Percentiles rank a stretch among this genome's conserved stretches.
phyloP scores from a whole-genome alignment of 2,329 filamentous ascomycete species.

The Thermomyces lanuginosus region DNA sequence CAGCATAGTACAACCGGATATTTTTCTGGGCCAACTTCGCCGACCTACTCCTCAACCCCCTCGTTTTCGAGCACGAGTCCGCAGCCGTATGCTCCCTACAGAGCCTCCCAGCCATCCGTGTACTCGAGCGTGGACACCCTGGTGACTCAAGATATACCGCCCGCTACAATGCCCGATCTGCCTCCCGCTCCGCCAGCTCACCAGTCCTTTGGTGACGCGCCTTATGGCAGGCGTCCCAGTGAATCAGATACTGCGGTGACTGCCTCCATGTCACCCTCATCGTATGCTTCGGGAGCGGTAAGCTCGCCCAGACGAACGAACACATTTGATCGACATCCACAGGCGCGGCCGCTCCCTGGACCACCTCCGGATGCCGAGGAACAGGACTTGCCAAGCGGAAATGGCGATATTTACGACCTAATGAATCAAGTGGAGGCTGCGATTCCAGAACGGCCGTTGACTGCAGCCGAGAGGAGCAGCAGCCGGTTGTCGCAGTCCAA shows the following conservation, averaged over 20 bases:
- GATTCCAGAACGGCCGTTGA: constrained; percentile 17
- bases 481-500: constrained; percentile 1
- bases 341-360: constrained; percentile 42
- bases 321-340: constrained; percentile 40
- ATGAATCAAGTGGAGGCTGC: constrained; percentile 42
- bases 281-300: constrained; percentile 35
- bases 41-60: constrained; percentile 12
- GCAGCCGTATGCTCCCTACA: constrained; percentile 3
- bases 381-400: constrained; percentile 11
- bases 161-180: constrained; percentile 12
- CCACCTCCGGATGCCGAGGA: constrained; percentile 34
- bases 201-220: constrained; percentile 11
- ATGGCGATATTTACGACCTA: constrained; percentile 32
- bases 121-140: too few species aligned
- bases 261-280: constrained; percentile 31
- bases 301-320: constrained; percentile 36
- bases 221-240: constrained; percentile 14
- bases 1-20: constrained; percentile 15
- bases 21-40: constrained; percentile 11
- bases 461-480: constrained; percentile 1
- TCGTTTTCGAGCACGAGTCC: constrained; percentile 8
- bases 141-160: constrained; percentile 5
- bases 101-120: constrained; percentile 7
- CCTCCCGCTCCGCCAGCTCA: constrained; percentile 21
- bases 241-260: constrained; percentile 17